Conservation (phyloP, 164 flowering plant genomes). For the Vitis rupestris region DNA sequence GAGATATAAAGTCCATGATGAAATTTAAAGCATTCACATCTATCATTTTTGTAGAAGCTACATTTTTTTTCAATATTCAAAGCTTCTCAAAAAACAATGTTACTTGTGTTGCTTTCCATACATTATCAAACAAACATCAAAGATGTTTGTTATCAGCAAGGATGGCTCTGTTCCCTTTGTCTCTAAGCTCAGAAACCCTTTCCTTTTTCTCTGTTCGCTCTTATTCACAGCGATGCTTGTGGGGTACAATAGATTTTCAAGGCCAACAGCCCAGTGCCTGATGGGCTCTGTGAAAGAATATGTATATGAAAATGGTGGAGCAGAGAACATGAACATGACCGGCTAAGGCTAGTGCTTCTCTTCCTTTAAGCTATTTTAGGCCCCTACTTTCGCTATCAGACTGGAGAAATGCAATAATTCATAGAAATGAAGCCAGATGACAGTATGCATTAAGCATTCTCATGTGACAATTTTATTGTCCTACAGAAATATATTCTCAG, state of each 20-base stretch:
- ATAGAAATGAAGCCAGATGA: no score
- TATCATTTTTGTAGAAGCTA: no score
- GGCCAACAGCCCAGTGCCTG: neutral
- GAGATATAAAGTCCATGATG: no score
- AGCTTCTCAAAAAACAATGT: neutral
- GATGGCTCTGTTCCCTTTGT: slow-evolving; percentile 9
- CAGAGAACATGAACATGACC: slow-evolving; percentile 2
- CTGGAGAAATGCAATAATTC: no score
- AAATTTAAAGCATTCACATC: no score
- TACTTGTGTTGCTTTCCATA: neutral
- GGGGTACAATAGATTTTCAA: neutral
- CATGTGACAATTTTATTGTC: no score
- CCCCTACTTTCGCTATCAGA: no score
- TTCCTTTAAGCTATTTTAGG: no score
- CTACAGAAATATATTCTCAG: no score
- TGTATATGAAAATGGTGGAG: neutral
- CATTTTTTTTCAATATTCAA: no score
- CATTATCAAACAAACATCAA: neutral
- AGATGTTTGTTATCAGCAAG: slow-evolving; percentile 1
- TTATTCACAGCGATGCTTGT: slow-evolving; percentile 6
- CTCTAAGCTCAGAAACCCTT: slow-evolving; percentile 11
- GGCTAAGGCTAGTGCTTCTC: neutral
- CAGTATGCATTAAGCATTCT: no score
- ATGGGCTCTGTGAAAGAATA: neutral
- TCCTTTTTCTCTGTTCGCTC: slow-evolving; percentile 1